Conservation (phyloP, 805 yeast genomes). For the Isabelozyma pseudorhagii region DNA sequence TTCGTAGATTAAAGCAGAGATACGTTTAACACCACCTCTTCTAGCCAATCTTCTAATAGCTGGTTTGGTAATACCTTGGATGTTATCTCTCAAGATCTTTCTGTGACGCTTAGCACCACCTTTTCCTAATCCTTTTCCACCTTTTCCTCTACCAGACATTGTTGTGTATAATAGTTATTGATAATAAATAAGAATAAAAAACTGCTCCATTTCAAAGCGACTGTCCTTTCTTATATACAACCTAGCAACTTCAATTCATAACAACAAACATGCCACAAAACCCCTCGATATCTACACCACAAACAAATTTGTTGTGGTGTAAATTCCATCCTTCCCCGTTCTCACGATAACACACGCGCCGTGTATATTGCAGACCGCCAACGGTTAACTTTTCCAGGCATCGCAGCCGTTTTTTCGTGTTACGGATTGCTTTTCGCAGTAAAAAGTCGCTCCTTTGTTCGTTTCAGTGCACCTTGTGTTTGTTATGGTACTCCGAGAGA, state of each 20-base stretch:
- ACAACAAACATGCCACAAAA: not conserved
- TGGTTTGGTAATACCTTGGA: slow-evolving; percentile 99
- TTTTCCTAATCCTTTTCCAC: slow-evolving; percentile 99
- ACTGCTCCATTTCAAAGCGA: not conserved
- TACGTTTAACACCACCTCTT: slow-evolving; percentile 99
- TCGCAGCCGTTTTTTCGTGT: not conserved
- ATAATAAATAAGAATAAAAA: not conserved
- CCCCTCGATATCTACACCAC: not conserved
- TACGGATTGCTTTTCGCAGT: not conserved
- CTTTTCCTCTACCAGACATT: slow-evolving; percentile 99
- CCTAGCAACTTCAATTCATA: not conserved
- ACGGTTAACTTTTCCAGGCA: not conserved
- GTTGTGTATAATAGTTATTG: slow-evolving; percentile 20
- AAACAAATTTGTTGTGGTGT: not conserved
- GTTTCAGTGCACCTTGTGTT: not conserved
- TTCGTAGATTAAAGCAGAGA: slow-evolving; percentile 97
- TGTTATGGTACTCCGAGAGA: not conserved
- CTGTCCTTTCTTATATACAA: not conserved
- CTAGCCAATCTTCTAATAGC: slow-evolving; percentile 99
- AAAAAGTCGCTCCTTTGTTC: too few species aligned
- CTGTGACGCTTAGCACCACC: slow-evolving; percentile 99
- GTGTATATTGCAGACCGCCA: not conserved
- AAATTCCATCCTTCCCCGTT: not conserved
- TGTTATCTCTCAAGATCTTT: slow-evolving; percentile 98
- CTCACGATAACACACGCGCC: not conserved